Evolutionary conservation across 176 grass and related monocot genomes (phyloP), one percentile per base, ranked within the genome.

Genomic region (Panicum miliaceum): DNA sequence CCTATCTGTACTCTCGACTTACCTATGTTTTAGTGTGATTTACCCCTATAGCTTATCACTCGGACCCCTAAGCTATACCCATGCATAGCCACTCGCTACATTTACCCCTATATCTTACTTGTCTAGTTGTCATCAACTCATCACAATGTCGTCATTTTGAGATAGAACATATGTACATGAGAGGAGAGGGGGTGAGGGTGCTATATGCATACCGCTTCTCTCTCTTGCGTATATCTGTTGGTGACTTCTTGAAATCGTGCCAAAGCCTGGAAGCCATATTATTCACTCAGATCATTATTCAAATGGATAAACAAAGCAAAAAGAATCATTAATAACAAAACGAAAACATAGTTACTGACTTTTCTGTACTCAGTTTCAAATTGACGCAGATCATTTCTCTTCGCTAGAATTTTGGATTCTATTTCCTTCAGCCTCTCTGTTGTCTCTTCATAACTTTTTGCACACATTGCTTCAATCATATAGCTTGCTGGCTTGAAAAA

Each of bases 331-430:
- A 42, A 23, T 40, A 56, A 67, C 53, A 46, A 32, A 86, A 73
- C 1, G 3, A 65, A 76, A 85, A 76, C 36, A 52, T 70, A 65
- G 76, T 60, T 29, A 80, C 83, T n/a, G 59, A 98, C 96, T 88
- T 98, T 95, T 95, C 96, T 87, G 81, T 98, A 98, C 74, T 96
- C 96, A 35, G 88, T 83, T 92, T 98, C 93, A 66, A 98, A 98
- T 51, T 94, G 91, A 53, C 96, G 93, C 45, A 98, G 59, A 72
- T 95, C 96, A 87, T 89, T 96, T 94, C 96, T 93, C 79, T 98
- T 98, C 35, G 78, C 84, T 73, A 98, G 89, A 92, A 98, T 93
- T 90, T 90, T 92, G 84, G 85, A 82, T 65, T 98, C 93, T 87
- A 96, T 89, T 62, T 95, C 96, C 79, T 98, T 96, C 32, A 98